Conservation (phyloP, 352 stramenopile species). For the Plasmopara muralis region DNA sequence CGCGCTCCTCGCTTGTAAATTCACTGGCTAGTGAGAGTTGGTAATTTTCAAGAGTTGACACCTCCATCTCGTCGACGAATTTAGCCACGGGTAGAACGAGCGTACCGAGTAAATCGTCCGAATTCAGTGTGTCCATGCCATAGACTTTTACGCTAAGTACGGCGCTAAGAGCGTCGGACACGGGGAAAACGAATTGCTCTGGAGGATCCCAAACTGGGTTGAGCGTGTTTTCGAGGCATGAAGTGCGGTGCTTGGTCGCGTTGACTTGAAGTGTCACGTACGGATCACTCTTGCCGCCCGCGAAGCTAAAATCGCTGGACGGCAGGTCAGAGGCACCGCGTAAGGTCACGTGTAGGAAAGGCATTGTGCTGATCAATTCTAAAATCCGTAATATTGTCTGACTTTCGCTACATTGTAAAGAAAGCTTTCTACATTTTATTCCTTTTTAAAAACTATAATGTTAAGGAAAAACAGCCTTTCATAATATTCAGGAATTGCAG, state of each 20-base stretch:
- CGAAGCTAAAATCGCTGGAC: constrained; percentile 51
- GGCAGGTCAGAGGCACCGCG: constrained; percentile 42
- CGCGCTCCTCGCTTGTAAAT: constrained; percentile 37
- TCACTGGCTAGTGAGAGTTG: constrained; percentile 35
- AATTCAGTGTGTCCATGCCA: constrained; percentile 59
- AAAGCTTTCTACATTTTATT: no score
- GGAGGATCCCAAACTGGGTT: constrained; percentile 56
- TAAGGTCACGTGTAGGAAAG: constrained; percentile 46
- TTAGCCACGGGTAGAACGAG: constrained; percentile 46
- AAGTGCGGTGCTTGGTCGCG: constrained; percentile 45
- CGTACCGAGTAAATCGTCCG: constrained; percentile 55
- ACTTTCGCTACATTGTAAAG: no score
- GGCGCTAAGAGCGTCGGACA: constrained; percentile 33
- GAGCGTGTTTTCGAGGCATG: constrained; percentile 54
- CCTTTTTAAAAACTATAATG: no score
- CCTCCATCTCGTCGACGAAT: constrained; percentile 35
- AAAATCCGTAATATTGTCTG: no score
- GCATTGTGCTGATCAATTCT: constrained; percentile 19
- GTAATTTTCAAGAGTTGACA: constrained; percentile 46
- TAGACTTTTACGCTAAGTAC: constrained; percentile 53
- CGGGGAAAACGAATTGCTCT: constrained; percentile 55
- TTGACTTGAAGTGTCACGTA: constrained; percentile 60
- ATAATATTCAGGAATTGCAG: no score
- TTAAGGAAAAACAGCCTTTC: no score
- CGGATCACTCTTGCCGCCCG: constrained; percentile 62